Conservation (phyloP, 2,329 filamentous ascomycete genomes). For the Chaetomiaceae sp. region DNA sequence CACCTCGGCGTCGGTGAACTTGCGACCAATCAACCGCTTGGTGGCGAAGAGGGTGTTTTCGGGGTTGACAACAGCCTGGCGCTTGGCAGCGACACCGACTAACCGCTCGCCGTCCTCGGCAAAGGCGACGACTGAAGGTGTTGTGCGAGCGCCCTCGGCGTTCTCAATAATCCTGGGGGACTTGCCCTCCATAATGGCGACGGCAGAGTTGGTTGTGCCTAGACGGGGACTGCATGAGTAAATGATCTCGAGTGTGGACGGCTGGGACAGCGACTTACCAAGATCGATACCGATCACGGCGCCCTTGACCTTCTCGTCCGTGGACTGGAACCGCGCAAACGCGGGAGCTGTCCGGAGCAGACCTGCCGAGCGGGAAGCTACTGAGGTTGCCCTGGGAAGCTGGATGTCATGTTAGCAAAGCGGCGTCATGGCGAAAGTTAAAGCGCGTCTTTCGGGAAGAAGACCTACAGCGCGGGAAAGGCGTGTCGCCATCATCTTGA, state of each 20-base stretch:
- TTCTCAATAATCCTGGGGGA: conserved; percentile 95
- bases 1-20: conserved; percentile 89
- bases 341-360: conserved; percentile 65
- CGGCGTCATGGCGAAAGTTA: not conserved
- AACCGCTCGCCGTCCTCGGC: conserved; percentile 92
- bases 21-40: conserved; percentile 97
- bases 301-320: conserved; percentile 86
- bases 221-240: conserved; percentile 9
- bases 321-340: conserved; percentile 74
- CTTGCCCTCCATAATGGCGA: conserved; percentile 97
- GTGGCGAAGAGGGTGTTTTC: conserved; percentile 98
- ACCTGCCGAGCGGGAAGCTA: conserved; percentile 63
- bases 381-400: conserved; percentile 73
- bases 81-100: conserved; percentile 95
- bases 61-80: conserved; percentile 96
- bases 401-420: conserved; percentile 34
- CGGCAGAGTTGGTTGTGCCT: conserved; percentile 95
- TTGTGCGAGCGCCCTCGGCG: conserved; percentile 88
- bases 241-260: conserved; percentile 4
- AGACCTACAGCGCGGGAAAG: conserved; percentile 27
- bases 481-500: conserved; percentile 28
- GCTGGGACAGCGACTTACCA: conserved; percentile 51
- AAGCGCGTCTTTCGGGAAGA: not conserved
- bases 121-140: conserved; percentile 92
- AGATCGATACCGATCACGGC: conserved; percentile 97